These are phyloP conservation scores for Diversispora epigaea DNA, from an alignment of 192 early-diverging fungal genomes.

Conservation along the genomic window DNA sequence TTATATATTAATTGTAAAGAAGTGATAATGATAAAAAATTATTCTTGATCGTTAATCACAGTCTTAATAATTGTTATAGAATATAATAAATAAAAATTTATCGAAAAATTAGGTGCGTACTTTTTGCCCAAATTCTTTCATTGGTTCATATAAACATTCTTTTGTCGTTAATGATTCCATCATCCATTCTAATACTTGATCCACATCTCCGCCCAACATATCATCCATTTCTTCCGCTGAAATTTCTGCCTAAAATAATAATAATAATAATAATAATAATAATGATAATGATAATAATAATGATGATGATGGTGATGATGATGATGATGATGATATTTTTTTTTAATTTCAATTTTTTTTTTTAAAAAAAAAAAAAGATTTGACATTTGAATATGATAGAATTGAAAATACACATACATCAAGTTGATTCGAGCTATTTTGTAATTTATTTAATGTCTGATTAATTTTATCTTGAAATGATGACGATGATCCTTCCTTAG, in stretches of 20 bases:
- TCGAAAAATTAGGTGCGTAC: constrained; percentile 40
- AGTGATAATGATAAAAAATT: no score
- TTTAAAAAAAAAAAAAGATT: not conserved
- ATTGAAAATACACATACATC: constrained; percentile 58
- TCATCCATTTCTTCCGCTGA: constrained; percentile 67
- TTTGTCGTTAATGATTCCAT: constrained; percentile 92
- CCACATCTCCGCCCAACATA: constrained; percentile 77
- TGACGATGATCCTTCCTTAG: constrained; percentile 21
- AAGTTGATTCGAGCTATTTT: constrained; percentile 79
- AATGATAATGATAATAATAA: not conserved
- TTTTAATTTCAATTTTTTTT: not conserved
- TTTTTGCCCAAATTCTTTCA: constrained; percentile 83
- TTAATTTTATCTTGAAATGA: constrained; percentile 89
- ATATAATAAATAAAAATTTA: not conserved
- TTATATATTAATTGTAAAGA: no score
- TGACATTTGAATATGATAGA: not conserved
- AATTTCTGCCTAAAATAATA: constrained; percentile 44
- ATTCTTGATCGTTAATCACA: no score
- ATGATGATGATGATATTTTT: not conserved
- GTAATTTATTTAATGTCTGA: constrained; percentile 87
- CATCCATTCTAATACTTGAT: constrained; percentile 82
- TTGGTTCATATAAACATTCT: constrained; percentile 93
- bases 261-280: not conserved
- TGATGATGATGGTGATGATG: not conserved
- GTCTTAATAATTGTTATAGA: not conserved